phyloP scores from a whole-genome alignment of 176 grass and related monocot species.

The Oryza coarctata region DNA sequence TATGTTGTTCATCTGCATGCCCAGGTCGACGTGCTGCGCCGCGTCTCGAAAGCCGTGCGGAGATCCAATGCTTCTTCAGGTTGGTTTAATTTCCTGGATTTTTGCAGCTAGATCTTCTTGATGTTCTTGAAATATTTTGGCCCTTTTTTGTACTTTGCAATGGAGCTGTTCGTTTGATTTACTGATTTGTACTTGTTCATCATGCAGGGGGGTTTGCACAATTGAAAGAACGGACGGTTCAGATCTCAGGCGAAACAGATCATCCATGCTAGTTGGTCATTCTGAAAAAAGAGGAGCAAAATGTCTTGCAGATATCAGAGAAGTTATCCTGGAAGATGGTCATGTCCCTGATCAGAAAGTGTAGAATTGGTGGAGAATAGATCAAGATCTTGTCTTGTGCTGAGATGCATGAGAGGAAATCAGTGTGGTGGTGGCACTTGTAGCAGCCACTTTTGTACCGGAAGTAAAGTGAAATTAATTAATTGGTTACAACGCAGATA shows the following conservation, averaged over 20 bases:
- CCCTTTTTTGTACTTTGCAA: not conserved
- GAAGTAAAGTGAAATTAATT: not conserved
- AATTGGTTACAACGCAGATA: not conserved
- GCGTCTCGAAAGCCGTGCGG: constrained; percentile 41
- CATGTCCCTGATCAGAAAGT: not conserved
- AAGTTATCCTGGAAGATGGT: not conserved
- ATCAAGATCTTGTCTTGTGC: constrained; percentile 19
- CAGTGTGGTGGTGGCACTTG: not conserved
- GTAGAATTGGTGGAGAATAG: not conserved
- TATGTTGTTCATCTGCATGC: constrained; percentile 64
- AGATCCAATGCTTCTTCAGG: constrained; percentile 25
- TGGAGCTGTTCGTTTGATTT: not conserved
- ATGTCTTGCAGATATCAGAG: not conserved
- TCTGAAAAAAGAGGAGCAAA: not conserved
- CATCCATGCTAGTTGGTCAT: not conserved
- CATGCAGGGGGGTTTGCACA: not conserved
- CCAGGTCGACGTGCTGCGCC: constrained; percentile 61
- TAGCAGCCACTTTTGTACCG: not conserved
- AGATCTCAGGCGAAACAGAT: not conserved
- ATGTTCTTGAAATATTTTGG: too few species aligned
- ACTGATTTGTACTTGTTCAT: not conserved
- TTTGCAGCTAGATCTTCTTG: not conserved
- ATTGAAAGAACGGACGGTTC: not conserved
- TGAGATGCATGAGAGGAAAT: not conserved
- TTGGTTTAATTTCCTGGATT: not conserved